Evolutionary conservation across 345 rosid species (phyloP).

Genomic region (Eucalyptus melliodora): DNA sequence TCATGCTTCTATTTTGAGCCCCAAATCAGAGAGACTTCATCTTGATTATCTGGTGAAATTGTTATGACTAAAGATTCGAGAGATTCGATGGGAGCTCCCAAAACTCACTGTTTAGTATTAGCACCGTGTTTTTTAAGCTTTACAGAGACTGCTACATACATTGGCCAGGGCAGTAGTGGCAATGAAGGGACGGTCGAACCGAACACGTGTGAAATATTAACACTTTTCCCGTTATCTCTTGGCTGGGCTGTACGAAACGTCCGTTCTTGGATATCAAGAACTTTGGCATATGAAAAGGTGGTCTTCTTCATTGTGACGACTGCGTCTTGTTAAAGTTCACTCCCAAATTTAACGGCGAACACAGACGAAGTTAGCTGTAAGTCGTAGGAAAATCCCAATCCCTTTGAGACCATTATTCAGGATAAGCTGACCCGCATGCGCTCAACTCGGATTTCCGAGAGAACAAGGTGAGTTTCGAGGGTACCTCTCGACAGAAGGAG

Average conservation of each 20-base stretch:
- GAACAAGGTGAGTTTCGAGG: neutral
- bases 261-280: neutral
- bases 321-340: neutral
- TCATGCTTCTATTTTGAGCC: neutral
- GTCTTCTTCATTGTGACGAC: neutral
- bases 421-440: neutral
- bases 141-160: neutral
- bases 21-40: neutral
- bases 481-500: neutral
- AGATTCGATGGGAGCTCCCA: neutral
- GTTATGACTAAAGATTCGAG: neutral
- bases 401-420: neutral
- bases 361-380: neutral
- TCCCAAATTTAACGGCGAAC: neutral
- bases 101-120: neutral
- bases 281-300: neutral
- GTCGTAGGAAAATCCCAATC: neutral
- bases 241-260: neutral
- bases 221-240: neutral
- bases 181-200: neutral
- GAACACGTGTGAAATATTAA: neutral
- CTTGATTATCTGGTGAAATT: neutral
- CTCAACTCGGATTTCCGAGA: neutral
- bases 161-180: neutral
- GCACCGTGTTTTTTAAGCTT: neutral